Conservation (phyloP, 805 yeast species). For the Candida xiaguanensis region DNA sequence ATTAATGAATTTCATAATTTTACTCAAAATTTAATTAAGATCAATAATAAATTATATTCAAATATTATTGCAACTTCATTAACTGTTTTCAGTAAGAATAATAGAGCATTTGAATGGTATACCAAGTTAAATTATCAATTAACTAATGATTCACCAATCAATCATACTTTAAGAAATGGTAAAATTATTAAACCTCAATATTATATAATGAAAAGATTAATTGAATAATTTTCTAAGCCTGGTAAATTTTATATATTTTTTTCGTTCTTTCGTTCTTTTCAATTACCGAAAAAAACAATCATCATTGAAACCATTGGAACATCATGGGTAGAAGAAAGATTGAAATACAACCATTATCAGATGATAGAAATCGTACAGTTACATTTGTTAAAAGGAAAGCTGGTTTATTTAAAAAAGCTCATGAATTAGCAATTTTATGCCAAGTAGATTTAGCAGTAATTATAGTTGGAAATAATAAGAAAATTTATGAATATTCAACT, state of each 20-base stretch:
- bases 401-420: conserved; percentile 85
- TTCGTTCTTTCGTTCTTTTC: too few species aligned
- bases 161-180: conserved; percentile 38
- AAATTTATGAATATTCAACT: conserved; percentile 80
- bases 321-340: conserved; percentile 95
- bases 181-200: conserved; percentile 40
- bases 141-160: conserved; percentile 43
- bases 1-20: conserved; percentile 33
- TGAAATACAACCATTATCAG: conserved; percentile 84
- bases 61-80: conserved; percentile 29
- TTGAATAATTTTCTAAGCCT: neutral
- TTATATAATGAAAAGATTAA: conserved; percentile 15
- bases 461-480: conserved; percentile 77
- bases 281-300: too few species aligned
- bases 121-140: conserved; percentile 31
- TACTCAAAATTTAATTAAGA: too few species aligned
- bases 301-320: too few species aligned
- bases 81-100: conserved; percentile 51
- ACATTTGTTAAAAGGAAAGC: conserved; percentile 94
- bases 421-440: conserved; percentile 83
- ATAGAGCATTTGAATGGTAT: conserved; percentile 44
- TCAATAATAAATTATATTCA: conserved; percentile 8
- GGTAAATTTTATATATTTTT: neutral
- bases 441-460: conserved; percentile 91
- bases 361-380: conserved; percentile 80